Conservation (phyloP, 805 yeast genomes). For the Suhomyces pyralidae region DNA sequence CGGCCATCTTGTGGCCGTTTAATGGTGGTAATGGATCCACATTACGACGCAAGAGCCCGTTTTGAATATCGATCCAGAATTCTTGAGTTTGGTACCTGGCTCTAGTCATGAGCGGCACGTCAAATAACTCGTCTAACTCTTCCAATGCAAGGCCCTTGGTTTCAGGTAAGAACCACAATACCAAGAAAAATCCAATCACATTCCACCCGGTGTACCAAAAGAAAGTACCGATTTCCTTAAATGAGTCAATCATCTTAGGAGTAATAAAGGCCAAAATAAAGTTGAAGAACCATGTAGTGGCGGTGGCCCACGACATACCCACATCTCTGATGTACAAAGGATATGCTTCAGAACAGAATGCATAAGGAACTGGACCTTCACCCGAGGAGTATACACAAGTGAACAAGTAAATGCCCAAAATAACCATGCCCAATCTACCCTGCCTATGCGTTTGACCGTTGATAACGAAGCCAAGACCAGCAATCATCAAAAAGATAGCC, state of each 20-base stretch:
- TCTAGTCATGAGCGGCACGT: conserved; percentile 54
- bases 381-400: conserved; percentile 76
- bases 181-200: conserved; percentile 63
- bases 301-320: conserved; percentile 78
- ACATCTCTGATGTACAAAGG: conserved; percentile 76
- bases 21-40: conserved; percentile 53
- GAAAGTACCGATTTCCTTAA: conserved; percentile 81
- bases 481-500: conserved; percentile 53
- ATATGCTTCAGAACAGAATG: conserved; percentile 82
- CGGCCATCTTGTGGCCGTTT: conserved; percentile 55
- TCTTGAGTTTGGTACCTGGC: conserved; percentile 41
- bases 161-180: conserved; percentile 70
- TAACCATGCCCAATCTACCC: conserved; percentile 64
- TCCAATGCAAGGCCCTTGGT: conserved; percentile 72
- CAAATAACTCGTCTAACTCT: conserved; percentile 72
- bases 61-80: conserved; percentile 43
- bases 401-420: conserved; percentile 72
- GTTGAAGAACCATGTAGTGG: conserved; percentile 75
- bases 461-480: conserved; percentile 74
- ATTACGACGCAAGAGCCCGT: conserved; percentile 43
- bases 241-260: conserved; percentile 67
- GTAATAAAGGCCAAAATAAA: conserved; percentile 70
- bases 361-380: conserved; percentile 88
- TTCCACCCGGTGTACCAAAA: conserved; percentile 91
- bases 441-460: conserved; percentile 38